Conservation (phyloP, 148 eudicot genomes). For the Polygonum aviculare region DNA sequence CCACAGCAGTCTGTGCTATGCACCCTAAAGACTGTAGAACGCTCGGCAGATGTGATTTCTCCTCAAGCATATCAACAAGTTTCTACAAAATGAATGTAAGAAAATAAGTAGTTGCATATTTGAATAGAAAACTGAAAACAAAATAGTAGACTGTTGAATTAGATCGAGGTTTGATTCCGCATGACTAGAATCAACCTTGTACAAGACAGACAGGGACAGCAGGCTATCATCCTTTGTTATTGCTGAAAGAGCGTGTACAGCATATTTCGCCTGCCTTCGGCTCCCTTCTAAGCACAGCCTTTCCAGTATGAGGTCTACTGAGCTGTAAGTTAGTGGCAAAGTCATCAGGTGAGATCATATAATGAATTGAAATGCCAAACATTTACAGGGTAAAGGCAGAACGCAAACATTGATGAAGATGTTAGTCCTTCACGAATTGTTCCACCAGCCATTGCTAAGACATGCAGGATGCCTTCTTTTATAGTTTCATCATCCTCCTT, state of each 20-base stretch:
- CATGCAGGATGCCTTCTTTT: conserved; percentile 90
- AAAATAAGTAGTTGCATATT: neutral
- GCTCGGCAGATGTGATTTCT: conserved; percentile 74
- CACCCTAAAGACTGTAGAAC: conserved; percentile 94
- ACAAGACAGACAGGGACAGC: conserved; percentile 84
- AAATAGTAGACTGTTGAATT: neutral
- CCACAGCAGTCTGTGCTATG: conserved; percentile 93
- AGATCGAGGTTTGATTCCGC: neutral
- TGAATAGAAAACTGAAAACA: neutral
- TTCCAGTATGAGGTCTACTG: conserved; percentile 85
- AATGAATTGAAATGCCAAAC: neutral
- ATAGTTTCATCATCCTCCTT: conserved; percentile 79
- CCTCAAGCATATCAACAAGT: conserved; percentile 91
- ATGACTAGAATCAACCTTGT: conserved; percentile 48
- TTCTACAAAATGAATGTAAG: conserved; percentile 38
- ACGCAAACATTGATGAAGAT: conserved; percentile 65
- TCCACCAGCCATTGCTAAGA: conserved; percentile 93
- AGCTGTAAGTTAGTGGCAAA: conserved; percentile 40
- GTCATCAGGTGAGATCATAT: neutral
- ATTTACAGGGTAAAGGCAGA: neutral
- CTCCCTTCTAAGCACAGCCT: conserved; percentile 88
- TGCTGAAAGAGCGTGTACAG: conserved; percentile 93
- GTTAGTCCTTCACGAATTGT: conserved; percentile 81
- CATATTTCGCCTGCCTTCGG: conserved; percentile 95
- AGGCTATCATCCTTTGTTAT: conserved; percentile 94